Percentiles rank a stretch among this genome's conserved stretches.
Conservation (phyloP, 768 basidiomycete genomes). For the Boletellus ananiceps region DNA sequence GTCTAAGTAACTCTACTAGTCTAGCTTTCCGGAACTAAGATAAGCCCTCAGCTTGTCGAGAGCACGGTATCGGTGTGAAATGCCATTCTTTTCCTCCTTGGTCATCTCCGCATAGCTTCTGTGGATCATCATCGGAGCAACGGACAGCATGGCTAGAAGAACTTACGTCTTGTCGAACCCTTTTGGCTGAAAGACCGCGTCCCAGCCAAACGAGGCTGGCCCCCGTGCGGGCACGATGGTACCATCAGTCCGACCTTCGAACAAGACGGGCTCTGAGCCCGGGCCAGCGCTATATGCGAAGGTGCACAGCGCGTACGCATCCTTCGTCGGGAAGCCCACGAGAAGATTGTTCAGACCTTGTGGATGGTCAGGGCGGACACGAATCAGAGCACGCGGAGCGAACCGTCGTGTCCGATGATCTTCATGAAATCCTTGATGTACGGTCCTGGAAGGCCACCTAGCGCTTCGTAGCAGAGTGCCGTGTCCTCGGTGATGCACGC, state of each 20-base stretch:
- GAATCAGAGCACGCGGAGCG: constrained; percentile 10
- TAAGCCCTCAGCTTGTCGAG: constrained; percentile 51
- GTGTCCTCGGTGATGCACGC: constrained; percentile 88
- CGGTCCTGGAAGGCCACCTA: constrained; percentile 90
- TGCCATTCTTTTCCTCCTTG: constrained; percentile 53
- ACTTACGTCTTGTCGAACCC: constrained; percentile 73
- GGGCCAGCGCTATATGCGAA: constrained; percentile 92
- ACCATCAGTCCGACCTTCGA: constrained; percentile 87
- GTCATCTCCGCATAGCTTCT: constrained; percentile 66
- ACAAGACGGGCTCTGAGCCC: constrained; percentile 69
- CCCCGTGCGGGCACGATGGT: constrained; percentile 86
- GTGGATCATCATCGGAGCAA: background rate
- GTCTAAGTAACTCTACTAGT: background rate
- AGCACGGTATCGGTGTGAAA: constrained; percentile 65
- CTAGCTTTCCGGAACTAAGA: constrained; percentile 23
- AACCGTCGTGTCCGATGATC: constrained; percentile 79
- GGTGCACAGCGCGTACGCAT: constrained; percentile 89
- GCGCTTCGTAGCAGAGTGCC: constrained; percentile 83
- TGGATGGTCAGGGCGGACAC: background rate
- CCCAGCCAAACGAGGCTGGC: constrained; percentile 82
- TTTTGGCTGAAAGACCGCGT: constrained; percentile 77
- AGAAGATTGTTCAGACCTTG: constrained; percentile 80
- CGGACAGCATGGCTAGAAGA: constrained; percentile 1
- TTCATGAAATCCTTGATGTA: constrained; percentile 95
- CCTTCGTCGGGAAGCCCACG: constrained; percentile 65